Percentiles rank a stretch among this genome's conserved stretches.
Evolutionary conservation across 805 yeast species (phyloP).

Genomic region (Metschnikowia shivogae): DNA sequence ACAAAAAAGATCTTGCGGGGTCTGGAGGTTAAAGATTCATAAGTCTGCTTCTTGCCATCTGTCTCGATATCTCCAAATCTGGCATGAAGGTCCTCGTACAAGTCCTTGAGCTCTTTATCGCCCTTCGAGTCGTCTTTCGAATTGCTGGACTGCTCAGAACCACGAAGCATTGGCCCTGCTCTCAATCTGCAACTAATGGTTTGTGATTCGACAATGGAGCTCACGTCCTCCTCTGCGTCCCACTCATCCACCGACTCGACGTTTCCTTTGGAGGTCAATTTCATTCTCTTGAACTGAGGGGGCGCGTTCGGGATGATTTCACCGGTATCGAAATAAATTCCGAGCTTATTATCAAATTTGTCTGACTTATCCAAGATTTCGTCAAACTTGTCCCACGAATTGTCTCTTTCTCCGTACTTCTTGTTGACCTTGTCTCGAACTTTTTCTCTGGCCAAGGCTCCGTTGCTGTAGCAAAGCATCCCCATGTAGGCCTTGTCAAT

Average conservation of each 20-base stretch:
- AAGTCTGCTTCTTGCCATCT: constrained; percentile 47
- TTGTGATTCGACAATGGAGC: constrained; percentile 80
- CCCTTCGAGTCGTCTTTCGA: constrained; percentile 1
- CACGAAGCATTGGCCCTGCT: constrained; percentile 69
- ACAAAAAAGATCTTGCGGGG: constrained; percentile 77
- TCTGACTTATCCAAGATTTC: constrained; percentile 41
- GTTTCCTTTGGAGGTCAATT: constrained; percentile 28
- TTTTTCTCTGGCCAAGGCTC: constrained; percentile 79
- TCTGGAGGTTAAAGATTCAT: constrained; percentile 41
- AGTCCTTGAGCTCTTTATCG: constrained; percentile 8
- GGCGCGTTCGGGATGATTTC: constrained; percentile 84
- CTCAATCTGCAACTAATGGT: constrained; percentile 80
- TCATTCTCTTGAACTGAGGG: constrained; percentile 56
- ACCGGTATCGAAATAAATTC: constrained; percentile 83
- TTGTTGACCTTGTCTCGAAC: constrained; percentile 61
- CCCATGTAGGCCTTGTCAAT: constrained; percentile 78
- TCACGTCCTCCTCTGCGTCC: constrained; percentile 60
- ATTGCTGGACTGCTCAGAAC: constrained; percentile 5
- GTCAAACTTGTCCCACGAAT: constrained; percentile 62
- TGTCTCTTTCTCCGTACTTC: constrained; percentile 29
- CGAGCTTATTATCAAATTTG: constrained; percentile 48
- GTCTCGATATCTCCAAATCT: constrained; percentile 43
- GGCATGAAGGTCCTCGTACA: constrained; percentile 25
- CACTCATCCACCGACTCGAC: constrained; percentile 30
- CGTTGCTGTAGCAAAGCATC: constrained; percentile 92